A percentile compares a stretch with the other conserved stretches of the same genome.
phyloP scores from a whole-genome alignment of 2,329 filamentous ascomycete species.

The Taxawa tesnikishii region DNA sequence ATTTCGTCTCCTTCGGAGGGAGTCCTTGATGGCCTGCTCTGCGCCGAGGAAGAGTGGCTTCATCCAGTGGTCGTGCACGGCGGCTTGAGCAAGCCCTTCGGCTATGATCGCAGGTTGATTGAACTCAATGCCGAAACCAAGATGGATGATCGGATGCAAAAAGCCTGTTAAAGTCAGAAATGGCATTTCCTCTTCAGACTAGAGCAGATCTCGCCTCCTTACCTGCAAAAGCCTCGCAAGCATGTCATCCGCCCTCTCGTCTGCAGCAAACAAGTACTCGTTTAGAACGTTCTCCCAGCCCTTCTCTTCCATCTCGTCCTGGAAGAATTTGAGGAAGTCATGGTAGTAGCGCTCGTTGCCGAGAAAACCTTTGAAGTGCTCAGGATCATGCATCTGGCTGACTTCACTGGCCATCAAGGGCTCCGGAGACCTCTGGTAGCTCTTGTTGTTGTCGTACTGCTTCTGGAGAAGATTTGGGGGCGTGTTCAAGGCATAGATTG shows the following conservation, averaged over 20 bases:
- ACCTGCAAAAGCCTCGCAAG: conserved; percentile 32
- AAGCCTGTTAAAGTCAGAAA: too few relatives aligned
- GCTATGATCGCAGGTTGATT: conserved; percentile 69
- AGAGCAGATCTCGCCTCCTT: too few relatives aligned
- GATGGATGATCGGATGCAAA: conserved; percentile 70
- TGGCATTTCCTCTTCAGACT: too few relatives aligned
- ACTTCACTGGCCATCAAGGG: conserved; percentile 38
- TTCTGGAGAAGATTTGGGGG: conserved; percentile 44
- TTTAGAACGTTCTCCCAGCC: conserved; percentile 51
- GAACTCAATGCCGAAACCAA: conserved; percentile 78
- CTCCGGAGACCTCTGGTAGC: conserved; percentile 48
- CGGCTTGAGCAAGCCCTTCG: conserved; percentile 64
- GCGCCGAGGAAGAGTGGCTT: conserved; percentile 40
- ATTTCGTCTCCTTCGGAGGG: conserved; percentile 13
- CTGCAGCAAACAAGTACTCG: conserved; percentile 57
- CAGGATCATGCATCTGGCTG: conserved; percentile 44
- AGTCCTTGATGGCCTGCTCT: conserved; percentile 34
- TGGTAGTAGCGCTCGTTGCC: conserved; percentile 55
- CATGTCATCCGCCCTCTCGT: conserved; percentile 55
- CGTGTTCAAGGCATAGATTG: conserved; percentile 65
- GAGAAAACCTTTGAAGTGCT: conserved; percentile 45
- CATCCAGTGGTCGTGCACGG: conserved; percentile 52
- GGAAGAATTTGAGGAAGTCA: conserved; percentile 67
- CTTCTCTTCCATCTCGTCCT: conserved; percentile 53
- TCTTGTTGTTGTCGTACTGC: conserved; percentile 52